These are phyloP conservation scores for Penicillium sp. DNA, from an alignment of 2,329 filamentous ascomycete species.

Conservation along the genomic window DNA sequence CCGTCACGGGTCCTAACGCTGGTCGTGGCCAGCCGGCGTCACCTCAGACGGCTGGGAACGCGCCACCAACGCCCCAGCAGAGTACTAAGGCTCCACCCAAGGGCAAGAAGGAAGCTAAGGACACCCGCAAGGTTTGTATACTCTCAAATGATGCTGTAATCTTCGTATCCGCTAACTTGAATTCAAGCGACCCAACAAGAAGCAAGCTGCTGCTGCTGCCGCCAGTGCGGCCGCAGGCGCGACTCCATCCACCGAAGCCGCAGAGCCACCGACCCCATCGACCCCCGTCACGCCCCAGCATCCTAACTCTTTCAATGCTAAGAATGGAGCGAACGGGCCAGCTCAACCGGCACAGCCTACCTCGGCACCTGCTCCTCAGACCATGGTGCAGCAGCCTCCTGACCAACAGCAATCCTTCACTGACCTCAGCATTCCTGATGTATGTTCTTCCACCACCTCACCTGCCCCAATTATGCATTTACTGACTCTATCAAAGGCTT, in stretches of 20 bases:
- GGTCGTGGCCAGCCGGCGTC: slow-evolving; percentile 45
- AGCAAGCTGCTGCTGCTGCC: slow-evolving; percentile 37
- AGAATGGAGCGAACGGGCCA: slow-evolving; percentile 39
- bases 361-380: slow-evolving; percentile 35
- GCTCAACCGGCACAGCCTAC: slow-evolving; percentile 34
- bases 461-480: neutral
- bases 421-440: slow-evolving; percentile 39
- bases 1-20: slow-evolving; percentile 38
- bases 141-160: neutral
- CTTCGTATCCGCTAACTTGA: slow-evolving; percentile 11
- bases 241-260: slow-evolving; percentile 46
- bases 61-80: slow-evolving; percentile 62
- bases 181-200: slow-evolving; percentile 44
- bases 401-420: slow-evolving; percentile 35
- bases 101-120: slow-evolving; percentile 57
- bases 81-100: slow-evolving; percentile 58
- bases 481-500: slow-evolving; percentile 21
- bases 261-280: slow-evolving; percentile 48
- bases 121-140: slow-evolving; percentile 51
- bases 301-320: slow-evolving; percentile 44
- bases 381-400: slow-evolving; percentile 36
- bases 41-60: slow-evolving; percentile 45
- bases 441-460: slow-evolving; percentile 24
- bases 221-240: slow-evolving; percentile 42
- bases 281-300: slow-evolving; percentile 50